Conservation (phyloP, 139 green algal species). For the Closterium sp. region DNA sequence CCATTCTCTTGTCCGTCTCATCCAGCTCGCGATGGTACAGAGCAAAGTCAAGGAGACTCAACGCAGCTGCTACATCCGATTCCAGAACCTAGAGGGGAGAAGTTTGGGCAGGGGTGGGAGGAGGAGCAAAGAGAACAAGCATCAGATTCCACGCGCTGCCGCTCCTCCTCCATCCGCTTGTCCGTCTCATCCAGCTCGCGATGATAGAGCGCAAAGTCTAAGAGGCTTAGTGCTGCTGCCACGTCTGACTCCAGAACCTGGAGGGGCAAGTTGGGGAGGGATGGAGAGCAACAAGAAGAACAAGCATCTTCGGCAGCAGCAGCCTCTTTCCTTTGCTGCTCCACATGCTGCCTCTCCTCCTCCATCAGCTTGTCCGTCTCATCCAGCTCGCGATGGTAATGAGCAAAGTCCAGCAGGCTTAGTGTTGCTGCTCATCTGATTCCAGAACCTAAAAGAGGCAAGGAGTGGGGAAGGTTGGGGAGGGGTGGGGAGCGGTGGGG, state of each 20-base stretch:
- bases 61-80: conserved; percentile 12
- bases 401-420: conserved; percentile 24
- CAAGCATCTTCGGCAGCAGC: not conserved
- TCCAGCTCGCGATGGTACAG: conserved; percentile 27
- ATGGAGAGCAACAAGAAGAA: not conserved
- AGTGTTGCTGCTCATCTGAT: conserved; percentile 14
- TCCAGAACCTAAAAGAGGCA: not conserved
- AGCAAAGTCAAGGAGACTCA: conserved; percentile 31
- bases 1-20: conserved; percentile 6
- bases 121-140: not conserved
- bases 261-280: too few relatives aligned
- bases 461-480: not conserved
- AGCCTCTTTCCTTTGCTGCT: not conserved
- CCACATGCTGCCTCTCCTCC: not conserved
- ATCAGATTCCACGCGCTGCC: too few relatives aligned
- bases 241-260: not conserved
- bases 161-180: conserved; percentile 1
- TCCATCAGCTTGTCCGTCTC: conserved; percentile 12
- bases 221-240: conserved; percentile 4
- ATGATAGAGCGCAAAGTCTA: conserved; percentile 34
- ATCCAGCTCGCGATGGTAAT: conserved; percentile 27
- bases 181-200: conserved; percentile 21
- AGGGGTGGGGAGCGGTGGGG: not conserved
- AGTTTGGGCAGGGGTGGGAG: not conserved
- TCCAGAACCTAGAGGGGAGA: not conserved